Conservation (phyloP, 768 basidiomycete genomes). For the Xanthoconium purpureum region DNA sequence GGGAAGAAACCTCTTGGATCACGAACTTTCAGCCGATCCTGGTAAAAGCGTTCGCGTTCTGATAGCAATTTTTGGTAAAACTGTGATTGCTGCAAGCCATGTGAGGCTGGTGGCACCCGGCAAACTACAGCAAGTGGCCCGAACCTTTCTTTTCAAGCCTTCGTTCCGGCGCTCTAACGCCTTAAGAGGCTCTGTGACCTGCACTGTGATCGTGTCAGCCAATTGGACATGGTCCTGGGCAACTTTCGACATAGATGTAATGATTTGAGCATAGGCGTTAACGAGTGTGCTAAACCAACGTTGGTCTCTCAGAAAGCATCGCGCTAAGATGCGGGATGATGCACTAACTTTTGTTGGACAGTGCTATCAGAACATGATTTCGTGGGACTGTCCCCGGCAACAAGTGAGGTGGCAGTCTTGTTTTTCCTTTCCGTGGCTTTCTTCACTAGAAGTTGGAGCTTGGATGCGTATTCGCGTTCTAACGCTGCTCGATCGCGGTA, state of each 20-base stretch:
- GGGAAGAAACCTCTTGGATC: slow-evolving; percentile 3
- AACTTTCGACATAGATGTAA: slow-evolving; percentile 53
- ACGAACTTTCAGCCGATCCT: slow-evolving; percentile 67
- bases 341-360: slow-evolving; percentile 52
- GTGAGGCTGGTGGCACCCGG: slow-evolving; percentile 6
- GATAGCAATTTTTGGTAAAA: slow-evolving; percentile 69
- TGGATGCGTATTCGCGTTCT: slow-evolving; percentile 77
- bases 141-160: slow-evolving; percentile 65
- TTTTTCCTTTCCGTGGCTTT: slow-evolving; percentile 71
- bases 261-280: slow-evolving; percentile 64
- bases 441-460: slow-evolving; percentile 61
- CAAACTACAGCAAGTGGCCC: neutral
- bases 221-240: slow-evolving; percentile 70
- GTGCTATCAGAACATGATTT: slow-evolving; percentile 55
- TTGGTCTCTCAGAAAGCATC: slow-evolving; percentile 14
- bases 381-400: slow-evolving; percentile 67
- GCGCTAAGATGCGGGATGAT: neutral
- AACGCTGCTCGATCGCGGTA: slow-evolving; percentile 62
- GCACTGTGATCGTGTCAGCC: slow-evolving; percentile 56
- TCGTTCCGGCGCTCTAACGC: slow-evolving; percentile 60
- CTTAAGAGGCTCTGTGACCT: slow-evolving; percentile 64
- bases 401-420: slow-evolving; percentile 50
- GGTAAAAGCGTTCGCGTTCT: slow-evolving; percentile 66
- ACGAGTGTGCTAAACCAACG: slow-evolving; percentile 58
- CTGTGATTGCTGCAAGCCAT: slow-evolving; percentile 53